These are phyloP conservation scores for Mycena vitilis DNA, from an alignment of 768 basidiomycete genomes.

Conservation along the genomic window DNA sequence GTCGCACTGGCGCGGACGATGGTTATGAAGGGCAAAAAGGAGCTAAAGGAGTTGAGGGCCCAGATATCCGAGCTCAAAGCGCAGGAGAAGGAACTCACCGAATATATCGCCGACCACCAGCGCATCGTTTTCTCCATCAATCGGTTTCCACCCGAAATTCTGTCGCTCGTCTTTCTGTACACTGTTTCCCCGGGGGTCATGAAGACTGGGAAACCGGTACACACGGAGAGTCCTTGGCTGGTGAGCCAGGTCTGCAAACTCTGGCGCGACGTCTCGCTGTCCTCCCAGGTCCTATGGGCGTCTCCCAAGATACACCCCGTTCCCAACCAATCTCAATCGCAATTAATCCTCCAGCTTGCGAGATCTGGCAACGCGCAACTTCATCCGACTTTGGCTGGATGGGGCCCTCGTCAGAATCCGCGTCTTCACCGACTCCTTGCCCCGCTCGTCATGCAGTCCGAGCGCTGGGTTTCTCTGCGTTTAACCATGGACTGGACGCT, in stretches of 20 bases:
- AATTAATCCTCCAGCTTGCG: slow-evolving; percentile 10
- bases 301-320: not conserved
- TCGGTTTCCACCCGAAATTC: slow-evolving; percentile 11
- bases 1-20: not conserved
- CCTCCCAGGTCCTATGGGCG: slow-evolving; percentile 3
- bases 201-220: not conserved
- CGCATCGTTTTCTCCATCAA: slow-evolving; percentile 18
- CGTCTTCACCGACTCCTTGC: not conserved
- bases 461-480: not conserved
- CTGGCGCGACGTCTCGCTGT: slow-evolving; percentile 13
- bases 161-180: not conserved
- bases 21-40: not conserved
- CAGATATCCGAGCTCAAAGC: not conserved
- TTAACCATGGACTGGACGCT: slow-evolving; percentile 5
- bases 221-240: not conserved
- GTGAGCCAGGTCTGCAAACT: slow-evolving; percentile 13
- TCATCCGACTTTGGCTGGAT: slow-evolving; percentile 1
- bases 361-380: slow-evolving; percentile 9
- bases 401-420: no score
- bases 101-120: not conserved
- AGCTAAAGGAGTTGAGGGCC: not conserved
- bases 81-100: not conserved
- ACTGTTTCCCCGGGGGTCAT: not conserved
- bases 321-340: not conserved
- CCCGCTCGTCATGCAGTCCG: not conserved